Evolutionary conservation across 176 grass and related monocot species (phyloP).

Genomic region (Tillandsia leiboldiana): DNA sequence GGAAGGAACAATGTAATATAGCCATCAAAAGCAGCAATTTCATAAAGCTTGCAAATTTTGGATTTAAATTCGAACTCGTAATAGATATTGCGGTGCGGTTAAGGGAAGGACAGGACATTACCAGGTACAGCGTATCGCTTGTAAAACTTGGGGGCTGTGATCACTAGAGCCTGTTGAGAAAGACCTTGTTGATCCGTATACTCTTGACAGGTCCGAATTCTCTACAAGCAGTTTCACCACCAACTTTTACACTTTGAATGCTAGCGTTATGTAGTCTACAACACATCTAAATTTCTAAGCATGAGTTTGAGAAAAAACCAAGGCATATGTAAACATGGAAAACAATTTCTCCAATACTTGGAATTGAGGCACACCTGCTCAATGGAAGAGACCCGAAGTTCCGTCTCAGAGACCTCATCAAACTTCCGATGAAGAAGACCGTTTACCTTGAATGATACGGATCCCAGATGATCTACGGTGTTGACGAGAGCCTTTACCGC

Average conservation of each 20-base stretch:
- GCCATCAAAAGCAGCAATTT: background rate
- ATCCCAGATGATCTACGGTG: constrained; percentile 73
- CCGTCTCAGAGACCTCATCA: constrained; percentile 29
- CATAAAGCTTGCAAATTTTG: background rate
- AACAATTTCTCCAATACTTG: too few relatives aligned
- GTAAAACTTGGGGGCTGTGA: constrained; percentile 74
- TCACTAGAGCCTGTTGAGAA: constrained; percentile 65
- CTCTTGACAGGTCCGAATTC: constrained; percentile 44
- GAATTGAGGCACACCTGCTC: constrained; percentile 35
- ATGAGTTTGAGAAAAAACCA: background rate
- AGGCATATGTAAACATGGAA: too few relatives aligned
- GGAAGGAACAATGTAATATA: background rate
- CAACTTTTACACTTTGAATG: background rate
- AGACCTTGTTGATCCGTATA: constrained; percentile 69
- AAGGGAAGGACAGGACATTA: constrained; percentile 1
- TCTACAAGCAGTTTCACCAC: constrained; percentile 18
- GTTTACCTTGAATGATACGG: constrained; percentile 67
- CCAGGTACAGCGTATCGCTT: constrained; percentile 79
- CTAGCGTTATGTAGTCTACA: background rate
- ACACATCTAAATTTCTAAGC: background rate
- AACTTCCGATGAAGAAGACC: constrained; percentile 47
- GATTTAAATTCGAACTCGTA: background rate
- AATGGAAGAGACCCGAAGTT: constrained; percentile 45
- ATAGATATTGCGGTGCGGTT: background rate
- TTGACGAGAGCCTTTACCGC: constrained; percentile 72